Conservation (phyloP, 176 grass and related monocot genomes). For the Raddia guianensis region DNA sequence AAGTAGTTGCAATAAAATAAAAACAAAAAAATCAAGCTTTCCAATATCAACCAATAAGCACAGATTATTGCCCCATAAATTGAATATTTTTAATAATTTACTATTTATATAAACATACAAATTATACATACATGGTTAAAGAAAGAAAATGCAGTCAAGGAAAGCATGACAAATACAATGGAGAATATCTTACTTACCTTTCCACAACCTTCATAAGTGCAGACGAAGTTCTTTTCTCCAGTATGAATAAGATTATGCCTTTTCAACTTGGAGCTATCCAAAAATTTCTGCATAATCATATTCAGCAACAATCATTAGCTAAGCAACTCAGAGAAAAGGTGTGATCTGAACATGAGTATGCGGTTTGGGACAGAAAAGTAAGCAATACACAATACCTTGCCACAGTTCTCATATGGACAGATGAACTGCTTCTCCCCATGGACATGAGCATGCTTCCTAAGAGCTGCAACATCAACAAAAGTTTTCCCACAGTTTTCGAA, state of each 20-base stretch:
- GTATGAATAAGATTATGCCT: conserved; percentile 96
- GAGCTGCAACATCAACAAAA: conserved; percentile 71
- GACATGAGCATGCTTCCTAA: conserved; percentile 81
- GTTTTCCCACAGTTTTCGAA: conserved; percentile 85
- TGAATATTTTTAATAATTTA: neutral
- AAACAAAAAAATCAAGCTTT: conserved; percentile 20
- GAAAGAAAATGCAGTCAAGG: neutral
- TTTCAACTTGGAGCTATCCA: conserved; percentile 97
- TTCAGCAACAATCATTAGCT: conserved; percentile 25
- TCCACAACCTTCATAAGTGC: conserved; percentile 86
- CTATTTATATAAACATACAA: conserved; percentile 15
- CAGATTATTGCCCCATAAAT: neutral
- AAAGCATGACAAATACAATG: conserved; percentile 24
- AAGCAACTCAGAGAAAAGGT: conserved; percentile 22
- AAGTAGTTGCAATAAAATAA: neutral
- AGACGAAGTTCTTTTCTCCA: conserved; percentile 85
- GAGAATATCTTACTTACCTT: conserved; percentile 59
- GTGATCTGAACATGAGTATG: neutral
- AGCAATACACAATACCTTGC: conserved; percentile 64
- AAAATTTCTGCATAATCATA: conserved; percentile 80
- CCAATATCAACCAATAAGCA: conserved; percentile 10
- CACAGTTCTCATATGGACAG: conserved; percentile 84
- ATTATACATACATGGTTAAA: neutral
- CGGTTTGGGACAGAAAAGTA: neutral
- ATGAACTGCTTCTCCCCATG: conserved; percentile 87